A percentile compares a stretch with the other conserved stretches of the same genome.
These are phyloP conservation scores for Luvunga scandens DNA, from an alignment of 345 rosid genomes.

Conservation along the genomic window DNA sequence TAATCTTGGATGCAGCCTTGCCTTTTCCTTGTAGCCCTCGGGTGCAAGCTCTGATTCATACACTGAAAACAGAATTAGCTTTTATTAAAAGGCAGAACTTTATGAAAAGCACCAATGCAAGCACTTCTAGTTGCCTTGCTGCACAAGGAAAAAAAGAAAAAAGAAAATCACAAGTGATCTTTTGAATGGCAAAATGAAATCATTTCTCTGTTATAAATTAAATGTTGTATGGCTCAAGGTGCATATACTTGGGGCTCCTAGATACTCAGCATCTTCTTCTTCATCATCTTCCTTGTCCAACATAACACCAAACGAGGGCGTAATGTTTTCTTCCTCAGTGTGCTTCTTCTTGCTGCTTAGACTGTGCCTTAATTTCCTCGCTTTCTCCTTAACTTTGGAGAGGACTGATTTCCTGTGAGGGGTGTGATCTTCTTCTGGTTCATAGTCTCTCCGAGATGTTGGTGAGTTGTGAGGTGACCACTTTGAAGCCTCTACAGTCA, in stretches of 20 bases:
- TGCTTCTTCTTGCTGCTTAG: conserved; percentile 56
- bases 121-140: not conserved
- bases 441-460: conserved; percentile 28
- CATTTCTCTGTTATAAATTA: not conserved
- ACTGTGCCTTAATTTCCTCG: conserved; percentile 49
- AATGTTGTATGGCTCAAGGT: not conserved
- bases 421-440: conserved; percentile 40
- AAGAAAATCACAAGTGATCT: not conserved
- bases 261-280: conserved; percentile 58
- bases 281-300: conserved; percentile 43
- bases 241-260: conserved; percentile 71
- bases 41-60: conserved; percentile 74
- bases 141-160: not conserved
- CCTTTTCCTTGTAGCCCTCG: conserved; percentile 40
- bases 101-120: not conserved
- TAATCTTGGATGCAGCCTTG: conserved; percentile 50
- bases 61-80: conserved; percentile 39
- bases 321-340: conserved; percentile 36
- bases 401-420: conserved; percentile 59
- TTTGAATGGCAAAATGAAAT: not conserved
- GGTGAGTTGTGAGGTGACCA: conserved; percentile 28
- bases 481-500: conserved; percentile 38
- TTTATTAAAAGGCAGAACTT: not conserved
- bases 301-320: conserved; percentile 45
- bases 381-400: conserved; percentile 69